A percentile compares a stretch with the other conserved stretches of the same genome.
phyloP scores from a whole-genome alignment of 2,329 filamentous ascomycete species.

The Chaetomium strumarium region DNA sequence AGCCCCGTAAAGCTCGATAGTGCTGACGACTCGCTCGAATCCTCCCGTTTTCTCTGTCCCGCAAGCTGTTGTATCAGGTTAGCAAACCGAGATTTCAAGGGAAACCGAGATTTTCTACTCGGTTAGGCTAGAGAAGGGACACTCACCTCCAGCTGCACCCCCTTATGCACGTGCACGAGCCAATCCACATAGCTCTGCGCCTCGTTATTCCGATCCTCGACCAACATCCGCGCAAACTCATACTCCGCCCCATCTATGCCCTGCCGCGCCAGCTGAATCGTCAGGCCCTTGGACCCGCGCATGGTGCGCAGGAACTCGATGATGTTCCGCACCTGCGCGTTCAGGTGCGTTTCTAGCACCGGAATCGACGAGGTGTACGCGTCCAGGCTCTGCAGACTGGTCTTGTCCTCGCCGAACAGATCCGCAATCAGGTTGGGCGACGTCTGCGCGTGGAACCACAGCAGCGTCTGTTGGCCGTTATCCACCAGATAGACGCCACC shows the following conservation, averaged over 20 bases:
- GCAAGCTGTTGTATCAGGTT: constrained; percentile 42
- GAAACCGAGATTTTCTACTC: too few species aligned
- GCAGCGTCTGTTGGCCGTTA: constrained; percentile 83
- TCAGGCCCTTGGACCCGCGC: constrained; percentile 80
- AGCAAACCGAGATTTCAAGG: neutral
- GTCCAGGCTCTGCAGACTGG: constrained; percentile 68
- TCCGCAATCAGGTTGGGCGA: constrained; percentile 88
- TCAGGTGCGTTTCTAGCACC: constrained; percentile 83
- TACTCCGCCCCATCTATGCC: constrained; percentile 93
- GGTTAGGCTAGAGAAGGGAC: too few species aligned
- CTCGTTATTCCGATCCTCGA: constrained; percentile 96
- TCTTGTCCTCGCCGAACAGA: constrained; percentile 74
- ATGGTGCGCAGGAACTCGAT: constrained; percentile 76
- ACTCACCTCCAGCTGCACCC: constrained; percentile 81
- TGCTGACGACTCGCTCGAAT: constrained; percentile 44
- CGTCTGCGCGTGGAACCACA: constrained; percentile 90
- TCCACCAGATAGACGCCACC: constrained; percentile 93
- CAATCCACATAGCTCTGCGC: constrained; percentile 98
- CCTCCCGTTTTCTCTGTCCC: constrained; percentile 66
- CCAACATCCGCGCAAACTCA: constrained; percentile 84
- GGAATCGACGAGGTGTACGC: constrained; percentile 76
- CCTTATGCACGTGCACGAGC: constrained; percentile 90
- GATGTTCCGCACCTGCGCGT: constrained; percentile 90
- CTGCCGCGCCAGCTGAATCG: constrained; percentile 85
- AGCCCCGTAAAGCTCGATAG: constrained; percentile 35